Percentiles rank a stretch among this genome's conserved stretches.
Evolutionary conservation across 192 early-diverging fungal species (phyloP).

Genomic region (Phycomyces nitens): DNA sequence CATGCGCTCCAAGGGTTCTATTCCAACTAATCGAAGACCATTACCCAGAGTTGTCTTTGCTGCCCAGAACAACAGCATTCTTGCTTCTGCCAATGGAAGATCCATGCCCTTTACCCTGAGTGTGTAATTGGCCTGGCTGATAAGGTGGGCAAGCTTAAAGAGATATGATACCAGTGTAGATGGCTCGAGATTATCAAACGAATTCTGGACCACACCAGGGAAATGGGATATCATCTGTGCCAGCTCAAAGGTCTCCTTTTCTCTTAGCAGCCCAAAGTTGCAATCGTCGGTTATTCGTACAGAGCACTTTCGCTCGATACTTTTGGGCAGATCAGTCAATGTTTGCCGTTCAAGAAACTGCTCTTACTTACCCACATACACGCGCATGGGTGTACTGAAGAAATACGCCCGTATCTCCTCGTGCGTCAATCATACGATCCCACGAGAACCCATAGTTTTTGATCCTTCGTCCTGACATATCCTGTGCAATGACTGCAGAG

Average conservation of each 20-base stretch:
- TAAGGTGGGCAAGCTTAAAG: slow-evolving; percentile 69
- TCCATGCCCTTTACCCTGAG: slow-evolving; percentile 65
- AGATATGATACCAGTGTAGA: slow-evolving; percentile 75
- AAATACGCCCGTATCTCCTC: slow-evolving; percentile 94
- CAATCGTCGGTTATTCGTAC: slow-evolving; percentile 42
- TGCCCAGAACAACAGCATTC: slow-evolving; percentile 71
- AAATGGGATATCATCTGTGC: slow-evolving; percentile 74
- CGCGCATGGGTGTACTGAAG: slow-evolving; percentile 95
- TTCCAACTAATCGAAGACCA: slow-evolving; percentile 70
- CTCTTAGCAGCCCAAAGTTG: slow-evolving; percentile 64
- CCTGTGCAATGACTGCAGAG: slow-evolving; percentile 84
- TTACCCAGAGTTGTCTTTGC: slow-evolving; percentile 82
- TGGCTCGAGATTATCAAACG: slow-evolving; percentile 68
- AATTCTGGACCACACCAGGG: slow-evolving; percentile 68
- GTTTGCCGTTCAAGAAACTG: no score
- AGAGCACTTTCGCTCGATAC: slow-evolving; percentile 70
- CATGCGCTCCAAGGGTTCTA: slow-evolving; percentile 82
- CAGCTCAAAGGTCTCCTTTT: slow-evolving; percentile 64
- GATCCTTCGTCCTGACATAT: slow-evolving; percentile 77
- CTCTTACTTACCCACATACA: slow-evolving; percentile 64
- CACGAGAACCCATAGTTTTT: slow-evolving; percentile 92
- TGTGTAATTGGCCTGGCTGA: slow-evolving; percentile 61
- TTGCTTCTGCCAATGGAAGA: slow-evolving; percentile 66
- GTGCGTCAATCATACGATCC: slow-evolving; percentile 85
- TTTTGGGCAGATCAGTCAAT: no score